phyloP scores from a whole-genome alignment of 164 flowering plant species.

The Dillenia suffruticosa region DNA sequence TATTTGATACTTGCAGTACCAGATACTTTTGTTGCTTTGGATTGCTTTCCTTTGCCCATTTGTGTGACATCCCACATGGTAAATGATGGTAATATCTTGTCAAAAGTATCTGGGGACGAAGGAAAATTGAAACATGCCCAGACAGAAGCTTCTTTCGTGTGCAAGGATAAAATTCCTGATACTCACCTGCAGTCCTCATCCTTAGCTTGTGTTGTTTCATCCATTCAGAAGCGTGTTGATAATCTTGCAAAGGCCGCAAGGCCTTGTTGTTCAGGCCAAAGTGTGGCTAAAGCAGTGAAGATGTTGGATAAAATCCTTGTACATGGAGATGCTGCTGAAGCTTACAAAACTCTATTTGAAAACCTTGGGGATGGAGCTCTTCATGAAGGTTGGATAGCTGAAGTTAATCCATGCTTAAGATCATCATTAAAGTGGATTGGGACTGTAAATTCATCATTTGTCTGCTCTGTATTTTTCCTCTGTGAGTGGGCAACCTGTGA shows the following conservation, averaged over 20 bases:
- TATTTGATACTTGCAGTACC: constrained; percentile 84
- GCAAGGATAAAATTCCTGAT: constrained; percentile 41
- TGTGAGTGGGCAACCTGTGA: constrained; percentile 99
- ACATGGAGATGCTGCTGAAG: constrained; percentile 63
- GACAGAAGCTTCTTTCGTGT: constrained; percentile 25
- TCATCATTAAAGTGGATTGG: constrained; percentile 81
- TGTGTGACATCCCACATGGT: constrained; percentile 43
- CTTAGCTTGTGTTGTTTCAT: constrained; percentile 56
- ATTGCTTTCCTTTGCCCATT: constrained; percentile 83
- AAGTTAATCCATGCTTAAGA: constrained; percentile 69
- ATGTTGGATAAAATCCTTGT: constrained; percentile 73
- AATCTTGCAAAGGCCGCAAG: constrained; percentile 66
- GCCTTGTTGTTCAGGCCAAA: constrained; percentile 54
- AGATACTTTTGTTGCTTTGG: constrained; percentile 93
- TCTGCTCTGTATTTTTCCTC: constrained; percentile 78
- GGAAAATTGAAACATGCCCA: constrained; percentile 33
- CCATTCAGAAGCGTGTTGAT: constrained; percentile 67
- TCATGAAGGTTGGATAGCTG: constrained; percentile 73
- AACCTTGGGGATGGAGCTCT: constrained; percentile 50
- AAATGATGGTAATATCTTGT: constrained; percentile 39
- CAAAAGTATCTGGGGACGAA: constrained; percentile 41
- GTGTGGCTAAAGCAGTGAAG: constrained; percentile 76
- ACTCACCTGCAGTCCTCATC: constrained; percentile 41
- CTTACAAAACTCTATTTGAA: constrained; percentile 68
- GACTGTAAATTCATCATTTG: constrained; percentile 38